Evolutionary conservation across 805 yeast species (phyloP).

Genomic region (Soucietia sequanensis): DNA sequence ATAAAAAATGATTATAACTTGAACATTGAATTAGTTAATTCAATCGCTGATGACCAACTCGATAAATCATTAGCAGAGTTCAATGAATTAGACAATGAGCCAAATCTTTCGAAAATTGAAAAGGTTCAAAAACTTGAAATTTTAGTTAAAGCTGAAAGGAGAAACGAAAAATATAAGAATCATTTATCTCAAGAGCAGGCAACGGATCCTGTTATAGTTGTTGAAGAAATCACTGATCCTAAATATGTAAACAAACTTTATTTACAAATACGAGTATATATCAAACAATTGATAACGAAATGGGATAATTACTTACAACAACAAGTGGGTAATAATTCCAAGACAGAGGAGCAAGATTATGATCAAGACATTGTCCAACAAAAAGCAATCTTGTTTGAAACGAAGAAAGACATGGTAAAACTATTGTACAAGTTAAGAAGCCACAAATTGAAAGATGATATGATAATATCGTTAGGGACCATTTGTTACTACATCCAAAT

Average conservation of each 20-base stretch:
- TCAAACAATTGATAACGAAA: constrained; percentile 41
- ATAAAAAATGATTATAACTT: too few relatives aligned
- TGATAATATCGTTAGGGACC: constrained; percentile 56
- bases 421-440: constrained; percentile 43
- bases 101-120: constrained; percentile 13
- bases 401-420: constrained; percentile 48
- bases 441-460: constrained; percentile 40
- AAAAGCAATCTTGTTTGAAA: constrained; percentile 23
- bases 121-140: constrained; percentile 17
- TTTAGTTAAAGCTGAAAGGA: constrained; percentile 13
- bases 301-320: constrained; percentile 34
- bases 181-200: constrained; percentile 26
- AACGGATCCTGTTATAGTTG: constrained; percentile 12
- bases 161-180: constrained; percentile 18
- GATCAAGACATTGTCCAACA: constrained; percentile 2
- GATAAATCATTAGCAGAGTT: constrained; percentile 16
- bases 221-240: constrained; percentile 30
- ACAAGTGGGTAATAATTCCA: constrained; percentile 10
- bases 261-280: constrained; percentile 46
- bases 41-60: constrained; percentile 25
- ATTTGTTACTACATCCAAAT: constrained; percentile 61
- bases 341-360: constrained; percentile 4
- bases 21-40: constrained; percentile 5
- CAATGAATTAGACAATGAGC: constrained; percentile 12
- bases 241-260: constrained; percentile 26